A percentile compares a stretch with the other conserved stretches of the same genome.
phyloP scores from a whole-genome alignment of 1,284 basidiomycete genomes.

The Macrocystidia cucumis region DNA sequence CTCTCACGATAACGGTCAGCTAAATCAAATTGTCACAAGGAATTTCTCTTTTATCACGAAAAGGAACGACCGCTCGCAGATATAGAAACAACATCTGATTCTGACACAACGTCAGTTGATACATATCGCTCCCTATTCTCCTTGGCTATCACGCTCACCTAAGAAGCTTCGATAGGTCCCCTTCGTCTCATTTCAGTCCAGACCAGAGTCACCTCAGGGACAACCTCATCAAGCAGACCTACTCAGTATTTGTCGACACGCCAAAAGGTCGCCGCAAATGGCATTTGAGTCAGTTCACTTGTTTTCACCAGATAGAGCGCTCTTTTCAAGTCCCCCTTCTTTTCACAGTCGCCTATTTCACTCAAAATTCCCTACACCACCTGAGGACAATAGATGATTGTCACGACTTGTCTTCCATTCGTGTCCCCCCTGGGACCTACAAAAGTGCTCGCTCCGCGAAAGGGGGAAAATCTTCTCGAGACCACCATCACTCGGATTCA shows the following conservation, averaged over 20 bases:
- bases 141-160: conserved; percentile 12
- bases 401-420: conserved; percentile 40
- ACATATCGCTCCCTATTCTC: background rate
- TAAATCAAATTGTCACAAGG: conserved; percentile 29
- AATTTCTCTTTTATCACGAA: conserved; percentile 74
- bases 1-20: conserved; percentile 3
- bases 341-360: conserved; percentile 61
- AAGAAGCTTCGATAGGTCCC: too few species aligned
- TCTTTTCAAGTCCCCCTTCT: conserved; percentile 2
- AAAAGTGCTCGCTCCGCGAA: conserved; percentile 50
- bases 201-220: conserved; percentile 32
- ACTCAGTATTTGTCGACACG: conserved; percentile 66
- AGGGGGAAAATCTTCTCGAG: conserved; percentile 24
- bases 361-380: conserved; percentile 46
- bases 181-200: conserved; percentile 15
- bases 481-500: conserved; percentile 8
- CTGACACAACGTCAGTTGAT: conserved; percentile 22
- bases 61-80: conserved; percentile 38
- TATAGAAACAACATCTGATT: conserved; percentile 37
- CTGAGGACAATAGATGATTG: conserved; percentile 53
- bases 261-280: conserved; percentile 59
- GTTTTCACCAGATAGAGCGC: background rate
- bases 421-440: conserved; percentile 54
- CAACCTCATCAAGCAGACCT: conserved; percentile 70
- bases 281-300: conserved; percentile 53